phyloP scores from a whole-genome alignment of 208 protist species.

The Trypanosomatidae sp. region DNA sequence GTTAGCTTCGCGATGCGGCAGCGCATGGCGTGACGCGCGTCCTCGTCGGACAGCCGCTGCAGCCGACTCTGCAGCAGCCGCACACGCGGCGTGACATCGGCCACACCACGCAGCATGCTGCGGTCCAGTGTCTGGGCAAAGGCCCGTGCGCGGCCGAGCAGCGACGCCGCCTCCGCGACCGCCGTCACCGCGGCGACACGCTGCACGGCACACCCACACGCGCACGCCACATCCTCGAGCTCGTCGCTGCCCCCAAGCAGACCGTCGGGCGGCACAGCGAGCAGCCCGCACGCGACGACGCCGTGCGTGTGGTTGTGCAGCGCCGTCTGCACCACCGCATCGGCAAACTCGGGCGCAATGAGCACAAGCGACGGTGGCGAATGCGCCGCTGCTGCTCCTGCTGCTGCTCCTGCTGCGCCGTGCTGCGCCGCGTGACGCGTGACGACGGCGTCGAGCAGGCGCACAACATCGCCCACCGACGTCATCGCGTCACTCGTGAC shows the following conservation, averaged over 20 bases:
- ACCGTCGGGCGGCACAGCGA: slow-evolving; percentile 93
- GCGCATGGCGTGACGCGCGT: slow-evolving; percentile 94
- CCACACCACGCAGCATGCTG: slow-evolving; percentile 89
- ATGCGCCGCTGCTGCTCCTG: slow-evolving; percentile 17
- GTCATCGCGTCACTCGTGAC: slow-evolving; percentile 46
- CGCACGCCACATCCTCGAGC: slow-evolving; percentile 97
- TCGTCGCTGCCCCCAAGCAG: slow-evolving; percentile 97
- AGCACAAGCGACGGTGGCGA: slow-evolving; percentile 45
- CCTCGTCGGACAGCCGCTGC: slow-evolving; percentile 85
- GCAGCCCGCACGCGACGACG: slow-evolving; percentile 82
- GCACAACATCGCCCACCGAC: slow-evolving; percentile 37
- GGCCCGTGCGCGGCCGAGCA: slow-evolving; percentile 39
- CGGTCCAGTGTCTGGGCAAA: slow-evolving; percentile 94
- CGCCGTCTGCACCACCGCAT: slow-evolving; percentile 64
- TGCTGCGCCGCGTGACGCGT: too few species aligned
- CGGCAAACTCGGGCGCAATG: slow-evolving; percentile 53
- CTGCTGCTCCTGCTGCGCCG: not conserved
- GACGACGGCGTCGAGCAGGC: slow-evolving; percentile 53
- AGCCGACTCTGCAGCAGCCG: slow-evolving; percentile 89
- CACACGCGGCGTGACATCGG: slow-evolving; percentile 76
- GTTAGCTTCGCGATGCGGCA: slow-evolving; percentile 87
- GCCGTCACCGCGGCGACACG: slow-evolving; percentile 64
- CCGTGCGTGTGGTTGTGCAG: slow-evolving; percentile 94
- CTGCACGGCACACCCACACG: slow-evolving; percentile 91
- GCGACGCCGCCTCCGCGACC: slow-evolving; percentile 42